Evolutionary conservation across 2,329 filamentous ascomycete genomes (phyloP).

Genomic region (Grosmannia serpens): DNA sequence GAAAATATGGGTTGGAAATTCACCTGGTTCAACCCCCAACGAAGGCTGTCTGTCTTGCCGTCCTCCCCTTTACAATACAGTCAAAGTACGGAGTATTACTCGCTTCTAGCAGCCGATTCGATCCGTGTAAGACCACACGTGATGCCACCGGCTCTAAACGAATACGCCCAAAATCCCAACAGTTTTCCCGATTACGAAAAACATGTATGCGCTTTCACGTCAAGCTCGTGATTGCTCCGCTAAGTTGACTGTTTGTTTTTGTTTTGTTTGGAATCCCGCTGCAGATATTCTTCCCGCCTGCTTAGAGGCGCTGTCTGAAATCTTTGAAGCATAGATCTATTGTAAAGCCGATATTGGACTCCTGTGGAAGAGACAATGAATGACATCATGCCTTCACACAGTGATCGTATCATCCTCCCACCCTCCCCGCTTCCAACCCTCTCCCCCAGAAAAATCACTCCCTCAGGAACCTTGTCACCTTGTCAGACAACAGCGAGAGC

Average conservation of each 20-base stretch:
- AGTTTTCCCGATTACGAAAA: background rate
- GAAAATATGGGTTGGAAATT: too few species aligned
- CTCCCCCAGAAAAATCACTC: slow-evolving; percentile 3
- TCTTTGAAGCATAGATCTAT: slow-evolving; percentile 2
- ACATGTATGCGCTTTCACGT: background rate
- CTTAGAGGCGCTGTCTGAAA: background rate
- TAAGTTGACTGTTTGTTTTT: background rate
- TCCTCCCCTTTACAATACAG: too few species aligned
- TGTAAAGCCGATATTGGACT: slow-evolving; percentile 4
- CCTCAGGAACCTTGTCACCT: slow-evolving; percentile 3
- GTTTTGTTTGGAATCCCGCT: slow-evolving; percentile 5
- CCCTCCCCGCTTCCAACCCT: background rate
- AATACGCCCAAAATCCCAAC: background rate
- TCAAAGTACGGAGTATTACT: too few species aligned
- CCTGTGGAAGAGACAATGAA: background rate
- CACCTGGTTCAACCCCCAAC: too few species aligned
- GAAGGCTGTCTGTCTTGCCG: too few species aligned
- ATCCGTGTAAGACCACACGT: too few species aligned
- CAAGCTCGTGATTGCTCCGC: background rate
- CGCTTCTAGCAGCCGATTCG: too few species aligned
- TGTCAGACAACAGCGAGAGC: slow-evolving; percentile 1
- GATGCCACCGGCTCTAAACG: too few species aligned
- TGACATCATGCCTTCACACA: background rate
- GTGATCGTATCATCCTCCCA: background rate
- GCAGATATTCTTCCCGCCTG: slow-evolving; percentile 7